A percentile compares a stretch with the other conserved stretches of the same genome.
Evolutionary conservation across 179 eudicot species (phyloP).

Genomic region (Silene coronaria): DNA sequence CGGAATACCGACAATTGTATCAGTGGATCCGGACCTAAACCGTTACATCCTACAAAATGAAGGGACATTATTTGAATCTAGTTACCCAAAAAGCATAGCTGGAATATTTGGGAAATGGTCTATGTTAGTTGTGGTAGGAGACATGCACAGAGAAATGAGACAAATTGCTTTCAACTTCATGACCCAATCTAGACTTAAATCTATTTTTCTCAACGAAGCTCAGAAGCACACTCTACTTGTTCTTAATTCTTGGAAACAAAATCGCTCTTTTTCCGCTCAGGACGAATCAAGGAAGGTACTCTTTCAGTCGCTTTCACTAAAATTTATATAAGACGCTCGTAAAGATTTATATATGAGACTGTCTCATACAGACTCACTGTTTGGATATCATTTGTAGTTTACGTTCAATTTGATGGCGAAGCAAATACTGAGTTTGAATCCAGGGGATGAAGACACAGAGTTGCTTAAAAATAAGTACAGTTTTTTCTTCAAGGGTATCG

Average conservation of each 20-base stretch:
- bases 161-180: conserved; percentile 39
- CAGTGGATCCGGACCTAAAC: conserved; percentile 81
- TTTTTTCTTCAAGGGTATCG: conserved; percentile 91
- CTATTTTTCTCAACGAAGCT: conserved; percentile 63
- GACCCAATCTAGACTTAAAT: conserved; percentile 47
- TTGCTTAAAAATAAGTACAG: conserved; percentile 71
- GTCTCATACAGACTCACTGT: too few species aligned
- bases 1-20: conserved; percentile 81
- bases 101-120: conserved; percentile 98
- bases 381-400: conserved; percentile 43
- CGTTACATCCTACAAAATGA: conserved; percentile 78
- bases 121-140: conserved; percentile 86
- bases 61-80: conserved; percentile 76
- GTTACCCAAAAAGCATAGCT: conserved; percentile 88
- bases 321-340: too few species aligned
- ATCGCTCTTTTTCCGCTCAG: conserved; percentile 67
- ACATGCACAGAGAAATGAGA: conserved; percentile 83
- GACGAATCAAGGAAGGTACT: conserved; percentile 85
- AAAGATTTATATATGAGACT: too few species aligned
- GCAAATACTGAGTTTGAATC: conserved; percentile 85
- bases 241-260: conserved; percentile 55
- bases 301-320: neutral
- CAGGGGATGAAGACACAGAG: conserved; percentile 79
- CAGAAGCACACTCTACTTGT: conserved; percentile 68
- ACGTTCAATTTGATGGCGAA: conserved; percentile 92